These are phyloP conservation scores for Globisporangium nunn DNA, from an alignment of 352 stramenopile species.

Conservation along the genomic window DNA sequence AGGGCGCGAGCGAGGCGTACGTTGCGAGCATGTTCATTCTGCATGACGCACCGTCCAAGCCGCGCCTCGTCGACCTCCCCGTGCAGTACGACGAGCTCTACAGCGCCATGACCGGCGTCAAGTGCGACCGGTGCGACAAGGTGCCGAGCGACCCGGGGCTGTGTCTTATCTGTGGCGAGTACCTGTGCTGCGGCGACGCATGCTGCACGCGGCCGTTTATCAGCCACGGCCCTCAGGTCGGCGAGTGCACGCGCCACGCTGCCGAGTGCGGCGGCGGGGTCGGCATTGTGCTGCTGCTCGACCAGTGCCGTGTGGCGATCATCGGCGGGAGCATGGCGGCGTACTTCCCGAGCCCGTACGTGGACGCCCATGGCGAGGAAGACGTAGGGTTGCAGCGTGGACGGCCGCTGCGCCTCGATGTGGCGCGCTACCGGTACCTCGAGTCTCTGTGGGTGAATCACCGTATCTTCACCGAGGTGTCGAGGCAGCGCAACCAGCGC, in stretches of 20 bases:
- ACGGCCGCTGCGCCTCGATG: conserved; percentile 71
- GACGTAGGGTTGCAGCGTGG: conserved; percentile 75
- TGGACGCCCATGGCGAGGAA: conserved; percentile 82
- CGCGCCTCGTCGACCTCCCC: conserved; percentile 71
- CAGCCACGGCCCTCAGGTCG: conserved; percentile 60
- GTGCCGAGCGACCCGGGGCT: conserved; percentile 65
- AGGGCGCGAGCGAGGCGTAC: conserved; percentile 80
- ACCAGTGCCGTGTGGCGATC: conserved; percentile 80
- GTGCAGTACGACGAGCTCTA: conserved; percentile 85
- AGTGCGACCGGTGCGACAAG: conserved; percentile 63
- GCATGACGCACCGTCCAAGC: conserved; percentile 45
- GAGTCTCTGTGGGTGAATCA: conserved; percentile 83
- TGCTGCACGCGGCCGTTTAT: conserved; percentile 81
- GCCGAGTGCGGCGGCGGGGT: conserved; percentile 82
- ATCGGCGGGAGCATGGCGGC: conserved; percentile 81
- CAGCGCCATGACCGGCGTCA: conserved; percentile 55
- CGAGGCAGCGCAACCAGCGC: conserved; percentile 79
- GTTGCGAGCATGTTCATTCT: conserved; percentile 87
- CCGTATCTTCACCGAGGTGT: conserved; percentile 80
- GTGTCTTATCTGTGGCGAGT: conserved; percentile 81
- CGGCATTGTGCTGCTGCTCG: conserved; percentile 74
- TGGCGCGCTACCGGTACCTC: conserved; percentile 58
- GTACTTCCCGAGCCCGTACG: conserved; percentile 82
- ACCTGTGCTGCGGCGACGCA: conserved; percentile 77
- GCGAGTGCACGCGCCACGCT: conserved; percentile 80